Percentiles rank a stretch among this genome's conserved stretches.
phyloP scores from a whole-genome alignment of 768 basidiomycete genomes.

The Tylopilus plumbeoviolaceoides region DNA sequence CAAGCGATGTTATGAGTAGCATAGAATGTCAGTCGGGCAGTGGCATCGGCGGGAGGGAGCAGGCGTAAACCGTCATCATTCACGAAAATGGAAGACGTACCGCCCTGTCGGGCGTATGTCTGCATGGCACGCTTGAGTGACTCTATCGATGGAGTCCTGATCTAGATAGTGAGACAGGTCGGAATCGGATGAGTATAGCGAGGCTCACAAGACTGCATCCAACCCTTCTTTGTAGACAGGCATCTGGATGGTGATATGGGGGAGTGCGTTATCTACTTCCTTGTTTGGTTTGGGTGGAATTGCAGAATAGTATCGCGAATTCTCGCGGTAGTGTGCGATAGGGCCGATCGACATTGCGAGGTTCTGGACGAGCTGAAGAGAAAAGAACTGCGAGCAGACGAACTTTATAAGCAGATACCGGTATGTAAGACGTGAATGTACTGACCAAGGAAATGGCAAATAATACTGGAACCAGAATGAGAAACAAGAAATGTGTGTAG shows the following conservation, averaged over 20 bases:
- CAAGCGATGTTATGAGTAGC: conserved; percentile 55
- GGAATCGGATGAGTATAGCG: conserved; percentile 1
- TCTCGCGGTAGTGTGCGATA: conserved; percentile 47
- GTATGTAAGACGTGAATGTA: conserved; percentile 2
- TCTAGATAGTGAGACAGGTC: background rate
- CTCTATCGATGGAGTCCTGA: conserved; percentile 44
- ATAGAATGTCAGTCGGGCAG: conserved; percentile 49
- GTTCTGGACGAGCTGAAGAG: conserved; percentile 38
- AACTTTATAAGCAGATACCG: background rate
- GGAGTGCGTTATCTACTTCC: conserved; percentile 40
- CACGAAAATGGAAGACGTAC: conserved; percentile 52
- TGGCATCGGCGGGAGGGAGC: conserved; percentile 42
- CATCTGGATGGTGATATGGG: conserved; percentile 52
- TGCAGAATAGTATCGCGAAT: conserved; percentile 53
- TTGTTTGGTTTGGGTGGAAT: conserved; percentile 40
- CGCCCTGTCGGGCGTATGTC: conserved; percentile 64
- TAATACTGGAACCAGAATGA: conserved; percentile 37
- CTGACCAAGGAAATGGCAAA: conserved; percentile 45
- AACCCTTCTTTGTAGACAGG: conserved; percentile 56
- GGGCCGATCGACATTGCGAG: conserved; percentile 44
- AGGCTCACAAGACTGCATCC: conserved; percentile 46
- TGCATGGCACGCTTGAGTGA: conserved; percentile 59
- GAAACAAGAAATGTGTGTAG: conserved; percentile 39
- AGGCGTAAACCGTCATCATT: conserved; percentile 62
- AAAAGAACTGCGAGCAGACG: conserved; percentile 33